Base-by-base conservation (phyloP, 768 basidiomycete genomes). In the Mycena galericulata region DNA sequence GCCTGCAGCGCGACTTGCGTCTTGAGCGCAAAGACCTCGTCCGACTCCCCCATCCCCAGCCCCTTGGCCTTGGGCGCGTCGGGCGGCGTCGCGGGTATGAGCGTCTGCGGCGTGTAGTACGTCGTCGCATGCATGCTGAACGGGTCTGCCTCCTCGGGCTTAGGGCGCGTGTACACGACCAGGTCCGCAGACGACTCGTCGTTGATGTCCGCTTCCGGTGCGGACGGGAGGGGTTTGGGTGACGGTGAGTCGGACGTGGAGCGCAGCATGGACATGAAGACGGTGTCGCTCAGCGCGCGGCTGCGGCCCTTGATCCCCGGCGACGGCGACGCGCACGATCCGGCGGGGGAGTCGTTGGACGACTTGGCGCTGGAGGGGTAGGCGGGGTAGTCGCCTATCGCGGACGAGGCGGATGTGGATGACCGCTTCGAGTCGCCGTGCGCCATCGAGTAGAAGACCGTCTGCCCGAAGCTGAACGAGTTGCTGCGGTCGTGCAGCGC, bases 1-100 rank as follows among this genome's bases (percentile, higher is more conserved):
- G 86, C 88, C 77, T 92, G 90, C n/a, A 94, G 75, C 10, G 90
- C 85, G 43, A 95, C 82, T 73, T 94, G 91, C 0, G 92, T 91
- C 75, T 92, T 90, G 26, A 95, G 82, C 10, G 89, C 90, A 75
- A 87, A 88, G 36, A 94, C 92, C 32, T 90, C 75, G 71, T 86
- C 89, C 65, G 93, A 91, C 68, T 92, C 92, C 65, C 88, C 89
- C 4, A 92, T 93, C 0, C 88, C 85, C 67, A 85, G 89, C 45
- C 91, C 86, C 8, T 80, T 79, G 70, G 91, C 91, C 50, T 22
- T 75, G 14, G 73, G 68, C 5, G 54, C 62, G 24, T 81, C 80
- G 0, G 89, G 87, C 22, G 92, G 91, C 0, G 92, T 90, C 0
- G 85, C 82, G 0, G 92, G 91, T 27, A 91, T 89, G 82, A 89